phyloP scores from a whole-genome alignment of 179 eudicot species.

The Drosera spatulata region DNA sequence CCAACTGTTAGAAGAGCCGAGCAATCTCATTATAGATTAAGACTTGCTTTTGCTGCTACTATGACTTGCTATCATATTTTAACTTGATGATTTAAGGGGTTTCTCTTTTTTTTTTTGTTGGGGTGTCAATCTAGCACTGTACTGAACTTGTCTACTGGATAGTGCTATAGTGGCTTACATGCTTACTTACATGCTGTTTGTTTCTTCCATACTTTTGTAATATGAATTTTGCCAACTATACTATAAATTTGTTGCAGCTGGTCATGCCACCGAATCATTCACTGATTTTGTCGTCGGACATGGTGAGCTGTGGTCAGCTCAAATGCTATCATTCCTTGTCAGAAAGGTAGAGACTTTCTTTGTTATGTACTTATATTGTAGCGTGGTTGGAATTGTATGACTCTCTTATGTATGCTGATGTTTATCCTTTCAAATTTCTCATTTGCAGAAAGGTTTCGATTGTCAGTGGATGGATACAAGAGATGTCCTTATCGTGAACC shows the following conservation, averaged over 20 bases:
- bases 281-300: slow-evolving; percentile 97
- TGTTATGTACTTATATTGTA: slow-evolving; percentile 5
- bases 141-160: too few species aligned
- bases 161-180: background rate
- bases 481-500: slow-evolving; percentile 91
- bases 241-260: slow-evolving; percentile 42
- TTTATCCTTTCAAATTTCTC: slow-evolving; percentile 1
- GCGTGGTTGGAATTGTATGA: background rate
- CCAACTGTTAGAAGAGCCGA: too few species aligned
- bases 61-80: too few species aligned
- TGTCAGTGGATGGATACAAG: slow-evolving; percentile 98
- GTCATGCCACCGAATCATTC: slow-evolving; percentile 97
- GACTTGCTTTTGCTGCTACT: too few species aligned
- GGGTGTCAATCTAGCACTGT: too few species aligned
- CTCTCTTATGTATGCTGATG: background rate
- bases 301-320: slow-evolving; percentile 99
- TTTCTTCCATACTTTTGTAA: too few species aligned
- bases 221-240: too few species aligned
- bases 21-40: too few species aligned
- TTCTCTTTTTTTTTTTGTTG: too few species aligned
- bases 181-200: background rate
- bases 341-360: slow-evolving; percentile 46
- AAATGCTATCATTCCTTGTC: slow-evolving; percentile 63
- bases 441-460: slow-evolving; percentile 56
- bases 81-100: too few species aligned